Evolutionary conservation across 2,329 filamentous ascomycete genomes (phyloP), one percentile per base, ranked within the genome.

Genomic region (Tricladium varicosporioides): DNA sequence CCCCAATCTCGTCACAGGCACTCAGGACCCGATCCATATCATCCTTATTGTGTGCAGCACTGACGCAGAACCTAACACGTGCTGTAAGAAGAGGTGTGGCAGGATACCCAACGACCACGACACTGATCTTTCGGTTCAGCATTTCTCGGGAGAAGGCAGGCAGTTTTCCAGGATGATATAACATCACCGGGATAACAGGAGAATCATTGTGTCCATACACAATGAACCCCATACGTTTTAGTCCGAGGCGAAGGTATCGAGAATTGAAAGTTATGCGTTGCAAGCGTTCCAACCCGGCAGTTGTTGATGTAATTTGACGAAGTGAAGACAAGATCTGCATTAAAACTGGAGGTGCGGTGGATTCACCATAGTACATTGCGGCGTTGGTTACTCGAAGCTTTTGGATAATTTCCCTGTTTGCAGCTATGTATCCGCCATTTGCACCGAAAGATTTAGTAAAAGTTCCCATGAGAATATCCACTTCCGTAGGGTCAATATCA

Each of bases 101-200:
- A 5, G 93, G 93, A 71, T 97, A 97, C 51, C 92, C 93, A 59
- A 97, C 93, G 33, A 97, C 89, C 27, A 97, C 93, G 51, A 97
- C 89, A 0, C 92, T 92, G 66, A 97, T 96, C 74, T 96, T 96
- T 70, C 93, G 90, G 76, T 89, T 90, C 57, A 97, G 83, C 93
- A 97, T 97, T 73, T 97, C 93, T 71, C 95, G 92, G 50, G 91
- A 96, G 74, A 97, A 97, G 55, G 93, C 92, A 2, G 92, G 89
- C 80, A 97, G 96, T 78, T 97, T 97, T 67, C 89, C 93, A n/a
- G 93, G 93, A 75, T 96, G 90, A 80, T 96, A 97, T 36, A 97
- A 85, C 69, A 95, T 83, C 63, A 97, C 74, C 52, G 93, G 92
- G 66, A 97, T 91, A 66, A 97, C 97, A 56, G 93, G 93, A 2